Evolutionary conservation across 176 grass and related monocot genomes (phyloP).

Genomic region (Microstegium vimineum): DNA sequence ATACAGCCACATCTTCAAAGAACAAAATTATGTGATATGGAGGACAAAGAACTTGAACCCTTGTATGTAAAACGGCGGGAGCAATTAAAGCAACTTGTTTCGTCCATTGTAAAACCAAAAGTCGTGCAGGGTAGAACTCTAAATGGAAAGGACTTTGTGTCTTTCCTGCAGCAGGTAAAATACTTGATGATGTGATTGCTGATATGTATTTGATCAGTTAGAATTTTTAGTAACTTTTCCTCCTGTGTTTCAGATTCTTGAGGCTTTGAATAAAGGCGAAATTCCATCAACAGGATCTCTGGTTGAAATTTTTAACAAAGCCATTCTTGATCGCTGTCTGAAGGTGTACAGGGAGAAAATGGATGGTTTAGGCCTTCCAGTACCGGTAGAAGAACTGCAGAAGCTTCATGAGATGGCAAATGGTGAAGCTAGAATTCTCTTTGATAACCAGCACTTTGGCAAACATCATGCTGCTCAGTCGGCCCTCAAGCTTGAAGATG

Average conservation of each 20-base stretch:
- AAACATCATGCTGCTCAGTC: constrained; percentile 75
- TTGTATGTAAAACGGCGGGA: constrained; percentile 78
- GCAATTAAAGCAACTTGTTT: constrained; percentile 80
- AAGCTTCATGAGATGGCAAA: constrained; percentile 62
- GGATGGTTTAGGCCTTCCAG: constrained; percentile 67
- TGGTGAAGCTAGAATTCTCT: constrained; percentile 54
- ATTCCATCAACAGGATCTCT: constrained; percentile 91
- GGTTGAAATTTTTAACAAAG: constrained; percentile 97
- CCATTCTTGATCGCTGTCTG: constrained; percentile 86
- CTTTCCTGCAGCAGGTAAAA: constrained; percentile 84
- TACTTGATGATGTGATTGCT: not conserved
- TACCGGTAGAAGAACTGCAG: constrained; percentile 62
- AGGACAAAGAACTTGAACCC: constrained; percentile 74
- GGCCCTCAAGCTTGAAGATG: constrained; percentile 69
- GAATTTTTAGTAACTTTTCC: not conserved
- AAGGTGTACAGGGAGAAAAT: constrained; percentile 71
- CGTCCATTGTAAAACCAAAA: constrained; percentile 79
- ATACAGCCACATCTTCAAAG: constrained; percentile 98
- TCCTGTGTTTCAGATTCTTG: constrained; percentile 75
- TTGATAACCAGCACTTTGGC: constrained; percentile 93
- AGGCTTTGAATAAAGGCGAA: constrained; percentile 98
- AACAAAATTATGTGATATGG: constrained; percentile 94
- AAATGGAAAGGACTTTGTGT: constrained; percentile 87
- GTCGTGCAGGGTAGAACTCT: constrained; percentile 81
- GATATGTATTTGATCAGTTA: not conserved